Evolutionary conservation across 164 flowering plant genomes (phyloP), one percentile per base, ranked within the genome.

Genomic region (Nymphaea thermarum): DNA sequence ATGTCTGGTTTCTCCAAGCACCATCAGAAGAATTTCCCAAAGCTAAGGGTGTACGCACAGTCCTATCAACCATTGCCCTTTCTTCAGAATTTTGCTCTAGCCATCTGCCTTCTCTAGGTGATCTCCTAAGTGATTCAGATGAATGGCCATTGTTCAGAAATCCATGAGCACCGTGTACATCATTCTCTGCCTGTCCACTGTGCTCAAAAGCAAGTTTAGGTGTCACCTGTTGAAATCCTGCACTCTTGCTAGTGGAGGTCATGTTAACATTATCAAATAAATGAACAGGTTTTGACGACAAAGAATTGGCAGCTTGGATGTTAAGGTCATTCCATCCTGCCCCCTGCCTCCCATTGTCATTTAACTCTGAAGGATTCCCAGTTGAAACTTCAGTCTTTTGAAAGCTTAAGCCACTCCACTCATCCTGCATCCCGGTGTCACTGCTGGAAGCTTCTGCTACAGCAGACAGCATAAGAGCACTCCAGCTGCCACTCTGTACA

Each of bases 391-490:
- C 92, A 18, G 79, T 77, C 72, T 80, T 84, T 71, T 82, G 93
- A 71, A 78, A 80, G 73, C 85, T 83, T 72, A 89, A 76, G 61
- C 96, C 90, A 85, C 86, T 87, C 97, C 89, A 87, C 69, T 85
- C 90, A 66, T 87, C 94, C 73, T 86, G 94, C 62, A 74, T 1
- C 70, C 87, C 93, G 12, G 83, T 78, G 65, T 87, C 93, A 72
- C 81, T 77, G 72, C 89, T 85, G 42, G 96, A 87, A 67, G 96
- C 70, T 80, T 90, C 98, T 65, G 85, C 93, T 15, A 89, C 86
- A 71, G 96, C 96, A 71, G 98, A 90, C 78, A 89, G 96, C 96
- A 90, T 93, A 43, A 93, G 88, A 62, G 98, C 98, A 80, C 96
- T 93, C 95, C 95, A 90, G 66, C 86, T 87, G 62, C 94, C 96